These are phyloP conservation scores for Russula emetica DNA, from an alignment of 768 basidiomycete species.

Conservation along the genomic window DNA sequence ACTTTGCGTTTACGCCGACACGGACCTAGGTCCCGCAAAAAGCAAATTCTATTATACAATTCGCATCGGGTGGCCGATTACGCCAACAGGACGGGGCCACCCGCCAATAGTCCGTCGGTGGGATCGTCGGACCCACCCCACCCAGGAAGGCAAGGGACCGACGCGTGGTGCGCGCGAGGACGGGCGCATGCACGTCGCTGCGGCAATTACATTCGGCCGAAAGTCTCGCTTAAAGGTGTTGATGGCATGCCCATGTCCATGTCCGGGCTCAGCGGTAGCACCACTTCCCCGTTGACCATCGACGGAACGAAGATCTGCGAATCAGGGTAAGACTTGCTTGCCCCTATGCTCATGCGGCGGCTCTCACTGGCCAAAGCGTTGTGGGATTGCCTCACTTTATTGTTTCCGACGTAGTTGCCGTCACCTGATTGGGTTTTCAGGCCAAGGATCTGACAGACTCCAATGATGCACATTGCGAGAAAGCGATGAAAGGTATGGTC, in stretches of 20 bases:
- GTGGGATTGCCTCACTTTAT: constrained; percentile 12
- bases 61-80: not conserved
- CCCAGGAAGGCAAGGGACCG: constrained; percentile 20
- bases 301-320: constrained; percentile 20
- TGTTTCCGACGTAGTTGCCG: not conserved
- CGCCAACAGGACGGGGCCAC: not conserved
- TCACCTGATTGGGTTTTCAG: constrained; percentile 10
- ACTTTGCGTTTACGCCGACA: constrained; percentile 4
- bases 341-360: constrained; percentile 10
- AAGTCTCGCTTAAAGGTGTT: not conserved
- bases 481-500: constrained; percentile 8
- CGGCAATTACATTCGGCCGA: constrained; percentile 15
- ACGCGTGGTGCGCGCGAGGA: constrained; percentile 25
- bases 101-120: not conserved
- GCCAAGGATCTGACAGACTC: not conserved
- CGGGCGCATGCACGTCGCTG: constrained; percentile 19
- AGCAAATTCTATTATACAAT: constrained; percentile 5
- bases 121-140: constrained; percentile 18
- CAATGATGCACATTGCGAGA: constrained; percentile 16
- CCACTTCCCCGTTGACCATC: constrained; percentile 16
- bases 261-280: constrained; percentile 21
- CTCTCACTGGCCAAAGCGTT: not conserved
- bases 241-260: constrained; percentile 17
- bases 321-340: constrained; percentile 10
- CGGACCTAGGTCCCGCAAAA: not conserved